phyloP scores from a whole-genome alignment of 805 yeast genomes.

The Pichia ethanolica region DNA sequence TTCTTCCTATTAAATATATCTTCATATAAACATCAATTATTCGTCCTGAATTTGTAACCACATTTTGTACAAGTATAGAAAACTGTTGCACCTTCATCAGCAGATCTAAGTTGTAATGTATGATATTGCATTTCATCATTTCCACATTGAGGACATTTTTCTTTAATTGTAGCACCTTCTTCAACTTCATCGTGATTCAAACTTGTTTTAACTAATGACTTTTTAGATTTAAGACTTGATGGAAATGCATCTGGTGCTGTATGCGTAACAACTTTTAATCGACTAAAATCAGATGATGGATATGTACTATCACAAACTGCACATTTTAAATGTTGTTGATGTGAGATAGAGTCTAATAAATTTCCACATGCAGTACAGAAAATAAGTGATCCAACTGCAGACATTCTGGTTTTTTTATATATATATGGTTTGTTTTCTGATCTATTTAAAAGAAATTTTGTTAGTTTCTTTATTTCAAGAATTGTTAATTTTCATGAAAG shows the following conservation, averaged over 20 bases:
- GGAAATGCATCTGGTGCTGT: slow-evolving; percentile 95
- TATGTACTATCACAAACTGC: slow-evolving; percentile 36
- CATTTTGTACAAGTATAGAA: slow-evolving; percentile 94
- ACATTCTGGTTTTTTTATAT: slow-evolving; percentile 43
- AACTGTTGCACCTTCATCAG: slow-evolving; percentile 99
- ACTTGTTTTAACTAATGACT: slow-evolving; percentile 85
- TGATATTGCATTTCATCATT: slow-evolving; percentile 98
- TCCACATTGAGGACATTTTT: slow-evolving; percentile 98
- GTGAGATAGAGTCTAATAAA: slow-evolving; percentile 62
- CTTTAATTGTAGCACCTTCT: slow-evolving; percentile 95
- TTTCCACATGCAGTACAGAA: slow-evolving; percentile 94
- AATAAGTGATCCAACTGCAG: slow-evolving; percentile 90
- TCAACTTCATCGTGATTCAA: slow-evolving; percentile 71
- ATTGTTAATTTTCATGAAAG: too few relatives aligned
- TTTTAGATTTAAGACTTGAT: slow-evolving; percentile 67
- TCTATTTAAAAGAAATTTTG: too few relatives aligned
- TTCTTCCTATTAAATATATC: not conserved
- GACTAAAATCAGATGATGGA: slow-evolving; percentile 47
- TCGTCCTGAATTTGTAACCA: slow-evolving; percentile 90
- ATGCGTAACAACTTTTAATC: slow-evolving; percentile 77
- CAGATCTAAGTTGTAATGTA: slow-evolving; percentile 91
- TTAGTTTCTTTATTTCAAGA: too few relatives aligned
- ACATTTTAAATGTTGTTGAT: slow-evolving; percentile 22
- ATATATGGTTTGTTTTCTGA: not conserved
- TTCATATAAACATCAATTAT: slow-evolving; percentile 42